These are phyloP conservation scores for Hyphopichia wangnamkhiaoensis DNA, from an alignment of 1,139 yeast species.

Conservation along the genomic window DNA sequence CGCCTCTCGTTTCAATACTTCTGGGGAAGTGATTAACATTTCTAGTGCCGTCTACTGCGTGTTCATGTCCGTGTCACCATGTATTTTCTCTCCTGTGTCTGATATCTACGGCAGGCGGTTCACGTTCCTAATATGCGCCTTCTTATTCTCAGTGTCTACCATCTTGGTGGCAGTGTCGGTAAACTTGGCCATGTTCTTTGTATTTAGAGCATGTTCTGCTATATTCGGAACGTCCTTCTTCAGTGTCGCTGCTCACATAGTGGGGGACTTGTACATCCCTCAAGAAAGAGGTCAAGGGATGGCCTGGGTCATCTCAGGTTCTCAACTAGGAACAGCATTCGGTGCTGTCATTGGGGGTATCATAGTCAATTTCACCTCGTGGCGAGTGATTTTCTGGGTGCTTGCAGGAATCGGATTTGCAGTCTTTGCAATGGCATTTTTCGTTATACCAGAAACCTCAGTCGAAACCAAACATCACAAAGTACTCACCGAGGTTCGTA, in stretches of 20 bases:
- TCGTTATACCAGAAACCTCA: constrained; percentile 45
- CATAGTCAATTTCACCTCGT: constrained; percentile 47
- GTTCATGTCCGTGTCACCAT: constrained; percentile 53
- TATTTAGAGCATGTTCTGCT: constrained; percentile 48
- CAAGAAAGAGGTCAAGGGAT: constrained; percentile 47
- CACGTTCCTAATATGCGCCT: constrained; percentile 38
- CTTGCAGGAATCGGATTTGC: constrained; percentile 41
- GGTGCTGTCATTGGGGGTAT: constrained; percentile 51
- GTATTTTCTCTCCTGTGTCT: constrained; percentile 48
- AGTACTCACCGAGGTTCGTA: constrained; percentile 12
- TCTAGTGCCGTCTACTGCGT: constrained; percentile 52
- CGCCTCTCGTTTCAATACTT: constrained; percentile 43
- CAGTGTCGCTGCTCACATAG: constrained; percentile 45
- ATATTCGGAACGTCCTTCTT: constrained; percentile 56
- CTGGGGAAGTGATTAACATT: constrained; percentile 46
- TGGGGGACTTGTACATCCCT: constrained; percentile 49
- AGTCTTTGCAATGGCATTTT: constrained; percentile 26
- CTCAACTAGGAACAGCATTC: constrained; percentile 50
- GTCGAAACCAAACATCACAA: constrained; percentile 24
- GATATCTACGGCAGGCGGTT: constrained; percentile 51
- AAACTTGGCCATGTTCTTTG: constrained; percentile 50
- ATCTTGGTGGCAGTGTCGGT: constrained; percentile 45
- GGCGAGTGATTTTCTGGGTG: constrained; percentile 54
- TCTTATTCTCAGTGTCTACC: constrained; percentile 32
- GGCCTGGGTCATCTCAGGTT: constrained; percentile 44